phyloP scores from a whole-genome alignment of 257 asterid genomes.

The Gentiana dahurica region DNA sequence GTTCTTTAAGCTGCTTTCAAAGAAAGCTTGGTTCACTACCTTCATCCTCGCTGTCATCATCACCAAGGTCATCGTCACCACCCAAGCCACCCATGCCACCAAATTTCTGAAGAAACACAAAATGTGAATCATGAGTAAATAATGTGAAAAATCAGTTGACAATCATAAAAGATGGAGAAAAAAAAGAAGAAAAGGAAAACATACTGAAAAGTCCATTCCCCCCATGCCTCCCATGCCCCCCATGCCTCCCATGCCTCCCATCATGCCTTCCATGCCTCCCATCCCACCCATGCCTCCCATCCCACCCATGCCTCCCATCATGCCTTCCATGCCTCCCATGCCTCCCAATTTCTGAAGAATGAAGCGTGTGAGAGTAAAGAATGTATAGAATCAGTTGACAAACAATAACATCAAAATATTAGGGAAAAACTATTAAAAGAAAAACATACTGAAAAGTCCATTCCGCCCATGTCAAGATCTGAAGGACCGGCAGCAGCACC shows the following conservation, averaged over 20 bases:
- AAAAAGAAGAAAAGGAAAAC: too few species aligned
- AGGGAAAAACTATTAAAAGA: not conserved
- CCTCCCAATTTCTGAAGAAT: slow-evolving; percentile 56
- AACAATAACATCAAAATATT: not conserved
- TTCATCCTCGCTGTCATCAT: slow-evolving; percentile 80
- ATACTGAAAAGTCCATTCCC: slow-evolving; percentile 7
- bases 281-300: slow-evolving; percentile 40
- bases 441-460: slow-evolving; percentile 82
- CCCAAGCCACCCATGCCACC: slow-evolving; percentile 56
- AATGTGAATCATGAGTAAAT: not conserved
- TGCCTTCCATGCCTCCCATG: slow-evolving; percentile 30
- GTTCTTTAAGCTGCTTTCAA: not conserved
- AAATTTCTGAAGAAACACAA: slow-evolving; percentile 39
- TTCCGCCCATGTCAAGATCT: slow-evolving; percentile 70
- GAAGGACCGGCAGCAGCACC: slow-evolving; percentile 32
- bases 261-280: slow-evolving; percentile 30
- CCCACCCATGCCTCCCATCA: slow-evolving; percentile 27
- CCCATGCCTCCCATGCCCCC: slow-evolving; percentile 18
- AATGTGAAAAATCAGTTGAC: too few species aligned
- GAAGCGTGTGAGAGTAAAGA: slow-evolving; percentile 11
- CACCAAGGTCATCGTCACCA: slow-evolving; percentile 27
- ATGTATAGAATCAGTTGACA: not conserved
- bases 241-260: slow-evolving; percentile 23
- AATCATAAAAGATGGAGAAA: not conserved
- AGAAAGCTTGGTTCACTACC: slow-evolving; percentile 29